Evolutionary conservation across 371 early-diverging fungal species (phyloP).

Genomic region (Apophysomyces trapeziformis): DNA sequence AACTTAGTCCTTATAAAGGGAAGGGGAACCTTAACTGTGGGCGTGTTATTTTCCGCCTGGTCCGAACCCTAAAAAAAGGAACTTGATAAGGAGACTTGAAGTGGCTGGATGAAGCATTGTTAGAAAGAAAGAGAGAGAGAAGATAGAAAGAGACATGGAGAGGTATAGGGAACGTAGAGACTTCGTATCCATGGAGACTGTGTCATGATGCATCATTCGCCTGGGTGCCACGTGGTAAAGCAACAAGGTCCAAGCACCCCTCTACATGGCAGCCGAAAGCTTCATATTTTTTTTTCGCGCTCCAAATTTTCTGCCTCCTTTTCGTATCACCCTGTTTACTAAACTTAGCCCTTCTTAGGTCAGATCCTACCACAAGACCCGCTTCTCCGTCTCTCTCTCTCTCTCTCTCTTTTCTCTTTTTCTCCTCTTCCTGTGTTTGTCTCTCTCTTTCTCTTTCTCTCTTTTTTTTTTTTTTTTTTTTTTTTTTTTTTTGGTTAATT

Average conservation of each 20-base stretch:
- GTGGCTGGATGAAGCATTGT: too few species aligned
- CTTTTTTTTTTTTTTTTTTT: not conserved
- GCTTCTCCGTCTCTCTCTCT: not conserved
- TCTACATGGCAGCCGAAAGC: slow-evolving; percentile 8
- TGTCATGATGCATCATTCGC: slow-evolving; percentile 6
- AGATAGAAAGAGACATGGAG: too few species aligned
- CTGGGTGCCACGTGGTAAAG: slow-evolving; percentile 10
- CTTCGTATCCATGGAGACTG: not conserved
- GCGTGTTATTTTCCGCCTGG: not conserved
- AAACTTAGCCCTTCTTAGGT: slow-evolving; percentile 5
- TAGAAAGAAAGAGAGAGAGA: too few species aligned
- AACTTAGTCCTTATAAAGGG: not conserved
- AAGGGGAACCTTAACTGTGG: slow-evolving; percentile 3
- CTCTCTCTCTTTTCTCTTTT: slow-evolving; percentile 1
- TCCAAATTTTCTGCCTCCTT: slow-evolving; percentile 12
- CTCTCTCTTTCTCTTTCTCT: slow-evolving; percentile 5
- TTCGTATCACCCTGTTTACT: slow-evolving; percentile 10
- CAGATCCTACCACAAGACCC: slow-evolving; percentile 3
- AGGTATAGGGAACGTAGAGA: too few species aligned
- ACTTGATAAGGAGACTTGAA: too few species aligned
- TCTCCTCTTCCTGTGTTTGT: not conserved
- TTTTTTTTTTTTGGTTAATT: not conserved
- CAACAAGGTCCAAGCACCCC: slow-evolving; percentile 11
- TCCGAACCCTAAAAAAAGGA: not conserved
- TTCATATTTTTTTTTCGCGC: slow-evolving; percentile 4